These are phyloP conservation scores for Alternaria arborescens DNA, from an alignment of 2,329 filamentous ascomycete genomes.

Conservation along the genomic window DNA sequence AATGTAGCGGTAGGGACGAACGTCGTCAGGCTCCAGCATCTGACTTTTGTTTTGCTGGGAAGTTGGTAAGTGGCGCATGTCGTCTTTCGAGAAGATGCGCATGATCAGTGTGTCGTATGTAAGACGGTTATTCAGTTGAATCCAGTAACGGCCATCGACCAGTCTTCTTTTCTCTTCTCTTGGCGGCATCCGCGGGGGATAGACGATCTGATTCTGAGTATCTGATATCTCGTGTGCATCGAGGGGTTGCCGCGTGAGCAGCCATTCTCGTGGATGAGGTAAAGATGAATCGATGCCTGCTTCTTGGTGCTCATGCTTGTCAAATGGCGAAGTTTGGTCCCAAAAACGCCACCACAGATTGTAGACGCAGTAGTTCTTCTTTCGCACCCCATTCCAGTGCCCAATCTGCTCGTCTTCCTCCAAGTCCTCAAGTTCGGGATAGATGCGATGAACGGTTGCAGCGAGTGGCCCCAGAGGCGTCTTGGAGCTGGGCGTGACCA, in stretches of 20 bases:
- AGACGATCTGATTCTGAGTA: neutral
- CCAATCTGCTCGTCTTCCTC: constrained; percentile 3
- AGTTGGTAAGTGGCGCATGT: constrained; percentile 19
- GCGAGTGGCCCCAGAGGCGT: constrained; percentile 56
- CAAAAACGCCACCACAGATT: constrained; percentile 39
- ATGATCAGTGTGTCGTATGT: constrained; percentile 46
- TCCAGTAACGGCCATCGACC: constrained; percentile 67
- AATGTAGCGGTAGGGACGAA: constrained; percentile 20
- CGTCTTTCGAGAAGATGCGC: constrained; percentile 41
- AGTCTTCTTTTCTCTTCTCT: constrained; percentile 39
- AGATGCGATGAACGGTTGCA: constrained; percentile 53
- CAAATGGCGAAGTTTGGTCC: constrained; percentile 23
- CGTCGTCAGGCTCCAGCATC: neutral
- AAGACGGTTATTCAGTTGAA: constrained; percentile 54
- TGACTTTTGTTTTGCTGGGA: constrained; percentile 1
- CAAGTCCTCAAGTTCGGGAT: constrained; percentile 40
- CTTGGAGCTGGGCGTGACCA: constrained; percentile 59
- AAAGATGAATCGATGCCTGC: constrained; percentile 6
- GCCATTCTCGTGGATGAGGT: constrained; percentile 32
- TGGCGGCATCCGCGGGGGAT: constrained; percentile 15
- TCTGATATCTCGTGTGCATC: constrained; percentile 5
- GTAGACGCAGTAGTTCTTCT: constrained; percentile 29
- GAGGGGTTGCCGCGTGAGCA: constrained; percentile 39
- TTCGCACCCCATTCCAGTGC: constrained; percentile 7
- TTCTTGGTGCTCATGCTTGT: constrained; percentile 4